Conservation (phyloP, 2,329 filamentous ascomycete genomes). For the Fusarium sp. region DNA sequence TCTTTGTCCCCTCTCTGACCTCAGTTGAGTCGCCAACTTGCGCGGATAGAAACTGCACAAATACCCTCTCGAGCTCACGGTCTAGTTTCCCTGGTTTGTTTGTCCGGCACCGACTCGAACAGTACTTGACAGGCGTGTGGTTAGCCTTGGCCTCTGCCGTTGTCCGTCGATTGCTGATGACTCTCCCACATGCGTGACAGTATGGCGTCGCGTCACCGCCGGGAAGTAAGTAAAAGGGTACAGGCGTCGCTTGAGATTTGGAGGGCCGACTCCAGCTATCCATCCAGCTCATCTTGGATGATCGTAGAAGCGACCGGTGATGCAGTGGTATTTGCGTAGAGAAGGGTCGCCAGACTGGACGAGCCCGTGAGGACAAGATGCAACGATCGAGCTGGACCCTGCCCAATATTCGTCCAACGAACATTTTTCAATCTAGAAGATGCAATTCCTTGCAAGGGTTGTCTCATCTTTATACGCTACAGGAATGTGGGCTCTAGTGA, state of each 20-base stretch:
- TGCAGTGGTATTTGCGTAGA: background rate
- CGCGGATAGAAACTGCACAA: constrained; percentile 49
- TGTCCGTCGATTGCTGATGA: constrained; percentile 54
- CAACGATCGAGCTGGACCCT: background rate
- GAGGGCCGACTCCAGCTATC: constrained; percentile 52
- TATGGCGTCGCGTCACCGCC: constrained; percentile 60
- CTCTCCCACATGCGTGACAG: constrained; percentile 64
- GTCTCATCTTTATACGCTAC: background rate
- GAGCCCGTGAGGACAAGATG: background rate
- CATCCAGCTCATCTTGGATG: constrained; percentile 52
- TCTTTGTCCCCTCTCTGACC: constrained; percentile 41
- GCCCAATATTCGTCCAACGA: background rate
- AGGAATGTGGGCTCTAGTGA: background rate
- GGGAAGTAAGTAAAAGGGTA: constrained; percentile 61
- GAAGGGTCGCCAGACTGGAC: background rate
- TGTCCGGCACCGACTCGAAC: constrained; percentile 62
- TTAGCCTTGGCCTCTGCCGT: constrained; percentile 39
- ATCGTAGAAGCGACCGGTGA: background rate
- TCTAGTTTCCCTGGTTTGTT: constrained; percentile 60
- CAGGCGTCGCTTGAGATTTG: constrained; percentile 55
- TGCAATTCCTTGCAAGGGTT: background rate
- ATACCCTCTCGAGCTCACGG: constrained; percentile 59
- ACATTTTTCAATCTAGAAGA: background rate
- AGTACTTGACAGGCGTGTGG: constrained; percentile 56
- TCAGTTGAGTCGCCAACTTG: background rate